Percentiles rank a stretch among this genome's conserved stretches.
These are phyloP conservation scores for Coemansia sp. DNA, from an alignment of 192 early-diverging fungal species.

Conservation along the genomic window DNA sequence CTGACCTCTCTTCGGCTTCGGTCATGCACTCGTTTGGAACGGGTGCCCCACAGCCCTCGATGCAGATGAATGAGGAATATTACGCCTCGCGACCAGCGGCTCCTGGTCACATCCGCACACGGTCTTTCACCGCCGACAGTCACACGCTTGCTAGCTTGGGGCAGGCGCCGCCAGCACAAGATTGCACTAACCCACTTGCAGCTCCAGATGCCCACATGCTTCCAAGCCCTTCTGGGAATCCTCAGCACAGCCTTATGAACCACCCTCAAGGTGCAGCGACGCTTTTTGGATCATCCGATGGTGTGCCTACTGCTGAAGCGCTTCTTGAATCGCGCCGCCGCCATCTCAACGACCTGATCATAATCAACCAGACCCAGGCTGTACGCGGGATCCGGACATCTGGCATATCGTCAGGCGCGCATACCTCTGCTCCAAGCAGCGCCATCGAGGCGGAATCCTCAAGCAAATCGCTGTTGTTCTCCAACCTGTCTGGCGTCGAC, in stretches of 20 bases:
- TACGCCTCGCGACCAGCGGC: not conserved
- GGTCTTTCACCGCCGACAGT: constrained; percentile 35
- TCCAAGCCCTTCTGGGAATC: not conserved
- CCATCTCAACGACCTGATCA: constrained; percentile 45
- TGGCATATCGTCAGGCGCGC: not conserved
- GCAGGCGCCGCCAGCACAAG: not conserved
- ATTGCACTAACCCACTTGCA: not conserved
- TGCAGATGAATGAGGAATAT: constrained; percentile 8
- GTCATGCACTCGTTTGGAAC: not conserved
- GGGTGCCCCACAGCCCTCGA: not conserved
- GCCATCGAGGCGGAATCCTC: not conserved
- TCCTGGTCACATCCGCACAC: constrained; percentile 12
- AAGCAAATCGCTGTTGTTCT: constrained; percentile 20
- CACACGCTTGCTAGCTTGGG: constrained; percentile 15
- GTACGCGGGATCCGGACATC: constrained; percentile 25
- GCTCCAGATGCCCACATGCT: not conserved
- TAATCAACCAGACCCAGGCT: constrained; percentile 47
- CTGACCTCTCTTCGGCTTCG: not conserved
- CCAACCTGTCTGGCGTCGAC: constrained; percentile 15
- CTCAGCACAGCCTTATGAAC: not conserved
- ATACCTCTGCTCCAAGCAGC: not conserved
- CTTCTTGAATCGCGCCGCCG: constrained; percentile 44
- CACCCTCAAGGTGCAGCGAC: not conserved
- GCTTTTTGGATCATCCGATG: constrained; percentile 1
- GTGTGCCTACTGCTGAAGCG: constrained; percentile 26